Evolutionary conservation across 2,329 filamentous ascomycete species (phyloP).

Genomic region (Lachnellula arida): DNA sequence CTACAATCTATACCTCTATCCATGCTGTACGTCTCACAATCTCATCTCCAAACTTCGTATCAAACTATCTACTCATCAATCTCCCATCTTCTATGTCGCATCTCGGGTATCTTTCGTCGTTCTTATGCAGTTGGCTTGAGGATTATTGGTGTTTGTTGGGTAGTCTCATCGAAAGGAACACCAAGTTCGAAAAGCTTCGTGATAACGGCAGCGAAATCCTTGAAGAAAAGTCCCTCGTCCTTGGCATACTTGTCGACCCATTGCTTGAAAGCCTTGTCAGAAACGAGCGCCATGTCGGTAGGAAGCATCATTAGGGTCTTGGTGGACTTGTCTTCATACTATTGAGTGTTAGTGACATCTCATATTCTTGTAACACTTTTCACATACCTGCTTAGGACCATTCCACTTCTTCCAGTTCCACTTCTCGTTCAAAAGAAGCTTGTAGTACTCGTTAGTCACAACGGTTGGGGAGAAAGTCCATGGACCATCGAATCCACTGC

Average conservation of each 20-base stretch:
- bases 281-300: constrained; percentile 78
- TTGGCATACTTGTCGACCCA: constrained; percentile 84
- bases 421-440: constrained; percentile 82
- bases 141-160: constrained; percentile 51
- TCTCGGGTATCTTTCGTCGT: constrained; percentile 8
- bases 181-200: constrained; percentile 88
- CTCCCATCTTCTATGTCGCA: constrained; percentile 1
- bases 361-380: background rate
- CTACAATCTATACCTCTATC: background rate
- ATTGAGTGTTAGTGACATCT: constrained; percentile 7
- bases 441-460: constrained; percentile 93
- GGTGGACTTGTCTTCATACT: constrained; percentile 83
- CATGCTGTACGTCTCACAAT: background rate
- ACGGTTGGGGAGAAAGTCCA: constrained; percentile 92
- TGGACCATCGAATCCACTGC: constrained; percentile 81
- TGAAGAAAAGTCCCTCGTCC: constrained; percentile 88
- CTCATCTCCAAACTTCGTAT: constrained; percentile 4
- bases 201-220: constrained; percentile 78
- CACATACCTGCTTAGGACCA: constrained; percentile 67
- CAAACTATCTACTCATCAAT: constrained; percentile 7
- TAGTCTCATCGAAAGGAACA: constrained; percentile 73
- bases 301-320: constrained; percentile 97
- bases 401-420: constrained; percentile 91
- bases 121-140: constrained; percentile 54
- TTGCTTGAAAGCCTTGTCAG: constrained; percentile 81